These are phyloP conservation scores for Arabidopsis lyrata DNA, from an alignment of 441 rosid species.

Conservation along the genomic window DNA sequence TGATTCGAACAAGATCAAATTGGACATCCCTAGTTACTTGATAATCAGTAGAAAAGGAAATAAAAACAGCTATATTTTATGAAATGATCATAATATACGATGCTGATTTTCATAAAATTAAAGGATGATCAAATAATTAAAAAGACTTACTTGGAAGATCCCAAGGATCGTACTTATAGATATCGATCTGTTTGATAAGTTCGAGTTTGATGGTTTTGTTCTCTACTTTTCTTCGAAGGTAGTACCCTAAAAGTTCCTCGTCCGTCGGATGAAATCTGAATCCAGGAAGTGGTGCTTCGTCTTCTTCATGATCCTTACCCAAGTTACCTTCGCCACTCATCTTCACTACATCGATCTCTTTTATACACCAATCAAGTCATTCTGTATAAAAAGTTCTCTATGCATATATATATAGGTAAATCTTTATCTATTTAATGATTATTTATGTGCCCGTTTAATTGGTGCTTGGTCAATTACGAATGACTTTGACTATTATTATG, in stretches of 20 bases:
- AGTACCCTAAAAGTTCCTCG: slow-evolving; percentile 69
- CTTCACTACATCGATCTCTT: slow-evolving; percentile 40
- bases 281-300: slow-evolving; percentile 55
- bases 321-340: slow-evolving; percentile 28
- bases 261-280: slow-evolving; percentile 75
- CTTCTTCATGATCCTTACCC: slow-evolving; percentile 37
- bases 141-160: slow-evolving; percentile 66
- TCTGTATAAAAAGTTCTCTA: slow-evolving; percentile 5
- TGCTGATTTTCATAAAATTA: background rate
- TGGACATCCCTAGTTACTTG: too few relatives aligned
- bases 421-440: slow-evolving; percentile 8
- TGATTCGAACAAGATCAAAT: too few relatives aligned
- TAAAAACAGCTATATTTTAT: background rate
- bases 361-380: slow-evolving; percentile 13
- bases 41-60: too few relatives aligned
- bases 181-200: slow-evolving; percentile 61
- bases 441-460: slow-evolving; percentile 12
- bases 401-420: slow-evolving; percentile 15
- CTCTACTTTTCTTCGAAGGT: slow-evolving; percentile 69
- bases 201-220: slow-evolving; percentile 56
- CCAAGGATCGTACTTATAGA: slow-evolving; percentile 76
- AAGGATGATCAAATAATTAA: background rate
- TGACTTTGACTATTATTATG: slow-evolving; percentile 44
- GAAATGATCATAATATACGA: background rate
- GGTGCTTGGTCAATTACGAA: slow-evolving; percentile 40